phyloP scores from a whole-genome alignment of 2,329 filamentous ascomycete genomes.

The Stagonosporopsis chrysanthemi region DNA sequence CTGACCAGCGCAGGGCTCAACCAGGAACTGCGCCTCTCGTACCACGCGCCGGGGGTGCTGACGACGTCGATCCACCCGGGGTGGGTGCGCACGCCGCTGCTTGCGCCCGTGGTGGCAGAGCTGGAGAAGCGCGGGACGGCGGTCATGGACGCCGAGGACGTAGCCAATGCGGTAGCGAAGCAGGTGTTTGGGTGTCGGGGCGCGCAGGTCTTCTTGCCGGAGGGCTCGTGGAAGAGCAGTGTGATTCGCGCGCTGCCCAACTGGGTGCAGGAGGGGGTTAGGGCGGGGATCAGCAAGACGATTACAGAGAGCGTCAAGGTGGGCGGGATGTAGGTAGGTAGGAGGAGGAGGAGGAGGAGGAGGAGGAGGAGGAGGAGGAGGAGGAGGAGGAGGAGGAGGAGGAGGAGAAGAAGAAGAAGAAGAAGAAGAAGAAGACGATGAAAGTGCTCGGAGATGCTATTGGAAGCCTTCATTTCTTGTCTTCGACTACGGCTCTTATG shows the following conservation, averaged over 20 bases:
- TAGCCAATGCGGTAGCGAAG: conserved; percentile 52
- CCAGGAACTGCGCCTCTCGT: conserved; percentile 50
- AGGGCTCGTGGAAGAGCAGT: conserved; percentile 25
- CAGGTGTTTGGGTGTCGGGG: conserved; percentile 51
- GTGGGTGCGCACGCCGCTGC: conserved; percentile 53
- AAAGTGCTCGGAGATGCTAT: background rate
- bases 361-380: too few species aligned
- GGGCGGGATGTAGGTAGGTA: conserved; percentile 1
- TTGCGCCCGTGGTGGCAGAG: conserved; percentile 40
- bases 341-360: background rate
- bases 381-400: too few species aligned
- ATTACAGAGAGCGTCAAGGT: conserved; percentile 23
- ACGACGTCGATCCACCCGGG: conserved; percentile 54
- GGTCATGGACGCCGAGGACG: conserved; percentile 50
- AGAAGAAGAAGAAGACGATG: too few species aligned
- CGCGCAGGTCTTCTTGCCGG: conserved; percentile 52
- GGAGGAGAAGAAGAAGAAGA: too few species aligned
- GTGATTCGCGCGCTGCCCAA: conserved; percentile 55
- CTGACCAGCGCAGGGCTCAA: conserved; percentile 40
- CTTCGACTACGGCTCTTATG: conserved; percentile 32
- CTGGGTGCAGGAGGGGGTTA: conserved; percentile 56
- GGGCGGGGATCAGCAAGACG: conserved; percentile 29
- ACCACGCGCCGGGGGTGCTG: conserved; percentile 52
- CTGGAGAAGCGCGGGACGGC: conserved; percentile 40
- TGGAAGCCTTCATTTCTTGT: conserved; percentile 2